Conservation (phyloP, 371 early-diverging fungal species). For the Mortierella sp. region DNA sequence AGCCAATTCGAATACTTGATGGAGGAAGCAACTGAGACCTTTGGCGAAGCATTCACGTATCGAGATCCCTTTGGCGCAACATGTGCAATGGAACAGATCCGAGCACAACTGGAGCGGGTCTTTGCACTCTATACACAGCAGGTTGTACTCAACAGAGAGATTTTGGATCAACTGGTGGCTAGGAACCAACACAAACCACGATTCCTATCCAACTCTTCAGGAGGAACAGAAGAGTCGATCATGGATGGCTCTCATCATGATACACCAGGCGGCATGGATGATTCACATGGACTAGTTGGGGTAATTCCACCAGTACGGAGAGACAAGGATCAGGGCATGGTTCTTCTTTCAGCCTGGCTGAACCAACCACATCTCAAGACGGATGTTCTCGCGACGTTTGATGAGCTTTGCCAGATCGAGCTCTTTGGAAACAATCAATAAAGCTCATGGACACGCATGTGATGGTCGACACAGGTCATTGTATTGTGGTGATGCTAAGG, state of each 20-base stretch:
- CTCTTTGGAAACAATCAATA: slow-evolving; percentile 21
- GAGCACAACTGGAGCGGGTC: slow-evolving; percentile 31
- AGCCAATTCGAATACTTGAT: slow-evolving; percentile 50
- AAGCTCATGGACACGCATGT: background rate
- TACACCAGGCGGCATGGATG: background rate
- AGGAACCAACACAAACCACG: slow-evolving; percentile 19
- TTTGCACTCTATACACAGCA: slow-evolving; percentile 41
- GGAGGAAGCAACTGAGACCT: slow-evolving; percentile 49
- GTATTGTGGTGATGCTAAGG: too few species aligned
- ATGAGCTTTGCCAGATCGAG: slow-evolving; percentile 44
- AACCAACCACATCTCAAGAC: slow-evolving; percentile 49
- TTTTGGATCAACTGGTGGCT: slow-evolving; percentile 32
- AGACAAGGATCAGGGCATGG: slow-evolving; percentile 52
- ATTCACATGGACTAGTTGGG: background rate
- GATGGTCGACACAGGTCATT: too few species aligned
- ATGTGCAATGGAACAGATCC: slow-evolving; percentile 49
- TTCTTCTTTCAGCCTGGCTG: slow-evolving; percentile 48
- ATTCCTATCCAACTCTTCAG: background rate
- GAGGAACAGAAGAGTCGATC: background rate
- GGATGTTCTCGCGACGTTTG: slow-evolving; percentile 23
- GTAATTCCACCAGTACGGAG: slow-evolving; percentile 23
- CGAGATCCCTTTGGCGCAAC: slow-evolving; percentile 41
- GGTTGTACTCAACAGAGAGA: slow-evolving; percentile 31
- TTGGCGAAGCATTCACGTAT: slow-evolving; percentile 47
- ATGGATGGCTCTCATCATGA: background rate